Conservation (phyloP, 345 rosid genomes). For the Populus alba region DNA sequence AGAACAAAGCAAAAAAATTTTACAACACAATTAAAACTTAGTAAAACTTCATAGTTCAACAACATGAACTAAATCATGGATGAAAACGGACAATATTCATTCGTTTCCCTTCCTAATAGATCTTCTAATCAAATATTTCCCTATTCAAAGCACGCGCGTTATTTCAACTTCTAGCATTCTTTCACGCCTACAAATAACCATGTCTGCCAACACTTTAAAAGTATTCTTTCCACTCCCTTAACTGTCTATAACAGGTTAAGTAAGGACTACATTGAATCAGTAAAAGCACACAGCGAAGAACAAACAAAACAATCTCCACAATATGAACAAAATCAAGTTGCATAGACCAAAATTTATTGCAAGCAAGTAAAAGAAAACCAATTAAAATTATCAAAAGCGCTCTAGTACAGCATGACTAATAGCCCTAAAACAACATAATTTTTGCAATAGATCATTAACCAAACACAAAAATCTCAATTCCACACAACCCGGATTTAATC, state of each 20-base stretch:
- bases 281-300: neutral
- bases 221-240: neutral
- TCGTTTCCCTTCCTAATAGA: neutral
- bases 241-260: neutral
- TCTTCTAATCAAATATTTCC: neutral
- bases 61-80: neutral
- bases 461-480: neutral
- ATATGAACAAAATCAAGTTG: neutral
- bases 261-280: neutral
- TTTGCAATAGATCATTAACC: neutral
- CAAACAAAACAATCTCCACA: neutral
- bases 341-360: neutral
- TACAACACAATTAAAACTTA: neutral
- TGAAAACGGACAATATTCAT: neutral
- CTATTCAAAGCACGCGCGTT: neutral
- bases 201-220: neutral
- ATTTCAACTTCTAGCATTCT: neutral
- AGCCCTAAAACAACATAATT: too few species aligned
- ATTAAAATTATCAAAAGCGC: neutral
- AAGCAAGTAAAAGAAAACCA: neutral
- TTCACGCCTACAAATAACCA: neutral
- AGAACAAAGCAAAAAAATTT: neutral
- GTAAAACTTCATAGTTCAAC: neutral
- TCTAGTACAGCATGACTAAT: too few species aligned
- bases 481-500: slow-evolving; percentile 15